Percentiles rank a stretch among this genome's conserved stretches.
Evolutionary conservation across 139 green algal genomes (phyloP).

Genomic region (Chlamydomonas schloesseri): DNA sequence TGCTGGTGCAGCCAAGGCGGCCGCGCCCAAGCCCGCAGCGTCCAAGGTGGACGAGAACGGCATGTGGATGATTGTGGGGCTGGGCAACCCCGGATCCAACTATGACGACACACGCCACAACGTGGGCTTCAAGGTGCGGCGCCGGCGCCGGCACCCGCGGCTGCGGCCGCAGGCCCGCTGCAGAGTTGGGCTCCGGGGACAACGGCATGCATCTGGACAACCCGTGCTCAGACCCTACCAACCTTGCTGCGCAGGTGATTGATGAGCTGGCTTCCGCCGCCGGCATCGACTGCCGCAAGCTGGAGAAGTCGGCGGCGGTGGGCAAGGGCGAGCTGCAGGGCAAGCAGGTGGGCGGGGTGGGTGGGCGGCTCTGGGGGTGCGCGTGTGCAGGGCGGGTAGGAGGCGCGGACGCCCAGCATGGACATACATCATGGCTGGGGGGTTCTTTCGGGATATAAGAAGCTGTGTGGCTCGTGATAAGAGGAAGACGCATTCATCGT

Average conservation of each 20-base stretch:
- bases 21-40: not conserved
- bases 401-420: too few relatives aligned
- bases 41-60: constrained; percentile 23
- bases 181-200: too few relatives aligned
- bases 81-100: constrained; percentile 43
- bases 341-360: not conserved
- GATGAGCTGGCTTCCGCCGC: constrained; percentile 74
- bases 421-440: too few relatives aligned
- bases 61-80: constrained; percentile 45
- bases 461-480: too few relatives aligned
- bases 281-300: constrained; percentile 72
- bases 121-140: constrained; percentile 80
- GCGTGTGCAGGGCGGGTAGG: too few relatives aligned
- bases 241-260: constrained; percentile 68
- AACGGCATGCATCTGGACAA: too few relatives aligned
- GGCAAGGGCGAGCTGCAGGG: constrained; percentile 61
- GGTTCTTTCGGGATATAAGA: too few relatives aligned
- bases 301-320: constrained; percentile 80
- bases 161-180: too few relatives aligned
- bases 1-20: not conserved
- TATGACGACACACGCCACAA: constrained; percentile 48
- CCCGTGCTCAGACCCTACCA: too few relatives aligned
- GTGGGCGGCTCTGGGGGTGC: too few relatives aligned
- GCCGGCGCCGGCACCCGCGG: too few relatives aligned
- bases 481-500: too few relatives aligned